Percentiles rank a stretch among this genome's conserved stretches.
Conservation (phyloP, 352 stramenopile species). For the Phytophthora pluvialis region DNA sequence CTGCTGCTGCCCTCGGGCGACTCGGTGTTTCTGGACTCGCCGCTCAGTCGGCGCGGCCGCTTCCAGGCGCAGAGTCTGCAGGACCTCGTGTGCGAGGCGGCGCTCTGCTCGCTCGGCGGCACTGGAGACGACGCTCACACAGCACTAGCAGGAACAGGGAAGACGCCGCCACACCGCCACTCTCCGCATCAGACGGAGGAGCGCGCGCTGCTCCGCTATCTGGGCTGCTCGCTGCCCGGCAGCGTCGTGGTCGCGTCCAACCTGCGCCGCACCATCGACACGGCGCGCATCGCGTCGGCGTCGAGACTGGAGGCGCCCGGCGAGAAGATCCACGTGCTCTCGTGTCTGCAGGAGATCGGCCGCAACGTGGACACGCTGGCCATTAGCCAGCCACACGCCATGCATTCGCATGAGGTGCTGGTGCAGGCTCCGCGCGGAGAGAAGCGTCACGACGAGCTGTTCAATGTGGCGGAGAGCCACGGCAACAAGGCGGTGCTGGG, state of each 20-base stretch:
- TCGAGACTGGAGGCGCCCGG: constrained; percentile 51
- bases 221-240: constrained; percentile 49
- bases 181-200: constrained; percentile 27
- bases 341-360: constrained; percentile 84
- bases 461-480: constrained; percentile 77
- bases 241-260: constrained; percentile 81
- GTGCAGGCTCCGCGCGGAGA: constrained; percentile 35
- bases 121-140: background rate
- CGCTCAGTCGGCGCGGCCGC: constrained; percentile 65
- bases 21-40: constrained; percentile 88
- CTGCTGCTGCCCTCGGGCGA: constrained; percentile 67
- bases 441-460: constrained; percentile 69
- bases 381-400: constrained; percentile 59
- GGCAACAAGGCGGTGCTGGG: constrained; percentile 83
- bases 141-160: background rate
- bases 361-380: constrained; percentile 87
- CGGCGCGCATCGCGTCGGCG: constrained; percentile 76
- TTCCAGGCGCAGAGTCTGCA: constrained; percentile 66
- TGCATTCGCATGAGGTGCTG: constrained; percentile 42
- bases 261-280: constrained; percentile 79
- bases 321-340: constrained; percentile 84
- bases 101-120: constrained; percentile 8
- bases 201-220: constrained; percentile 48
- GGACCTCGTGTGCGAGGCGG: constrained; percentile 45
- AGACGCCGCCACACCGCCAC: constrained; percentile 5